phyloP scores from a whole-genome alignment of 192 early-diverging fungal species.

The Rhizophagus sp. region DNA sequence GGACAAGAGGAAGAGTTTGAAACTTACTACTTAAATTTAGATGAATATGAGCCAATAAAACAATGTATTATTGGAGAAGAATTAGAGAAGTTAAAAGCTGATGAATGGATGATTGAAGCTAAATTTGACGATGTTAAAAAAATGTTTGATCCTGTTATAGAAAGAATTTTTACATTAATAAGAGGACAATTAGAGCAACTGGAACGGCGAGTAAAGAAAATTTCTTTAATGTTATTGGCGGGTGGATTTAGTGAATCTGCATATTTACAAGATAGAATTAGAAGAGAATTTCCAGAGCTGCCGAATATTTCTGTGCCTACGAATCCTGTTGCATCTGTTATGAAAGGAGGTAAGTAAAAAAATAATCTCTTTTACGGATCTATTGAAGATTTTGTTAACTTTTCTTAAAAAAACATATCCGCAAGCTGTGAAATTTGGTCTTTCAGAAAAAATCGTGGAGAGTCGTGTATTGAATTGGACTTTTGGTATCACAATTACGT shows the following conservation, averaged over 20 bases:
- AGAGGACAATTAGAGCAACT: conserved; percentile 47
- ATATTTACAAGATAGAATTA: conserved; percentile 51
- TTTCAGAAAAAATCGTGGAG: conserved; percentile 37
- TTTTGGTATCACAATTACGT: background rate
- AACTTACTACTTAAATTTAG: too few relatives aligned
- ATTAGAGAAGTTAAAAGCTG: conserved; percentile 46
- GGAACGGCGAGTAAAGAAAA: conserved; percentile 32
- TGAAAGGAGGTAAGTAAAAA: conserved; percentile 42
- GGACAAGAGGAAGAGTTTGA: too few relatives aligned
- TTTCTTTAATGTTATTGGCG: conserved; percentile 52
- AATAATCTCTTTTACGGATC: too few relatives aligned
- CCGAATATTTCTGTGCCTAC: conserved; percentile 49
- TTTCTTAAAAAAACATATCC: background rate
- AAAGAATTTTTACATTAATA: conserved; percentile 52
- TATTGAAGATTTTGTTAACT: background rate
- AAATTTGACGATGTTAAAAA: conserved; percentile 45
- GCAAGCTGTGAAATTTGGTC: conserved; percentile 51
- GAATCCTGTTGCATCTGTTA: conserved; percentile 49
- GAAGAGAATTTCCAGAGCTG: conserved; percentile 29
- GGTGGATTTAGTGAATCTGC: conserved; percentile 57
- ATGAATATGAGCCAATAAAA: too few relatives aligned
- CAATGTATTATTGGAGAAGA: too few relatives aligned
- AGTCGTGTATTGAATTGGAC: background rate
- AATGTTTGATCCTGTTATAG: conserved; percentile 58
- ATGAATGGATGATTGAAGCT: conserved; percentile 41